Evolutionary conservation across 805 yeast species (phyloP), one percentile per base, ranked within the genome.

Genomic region (Myxozyma melibiosi): DNA sequence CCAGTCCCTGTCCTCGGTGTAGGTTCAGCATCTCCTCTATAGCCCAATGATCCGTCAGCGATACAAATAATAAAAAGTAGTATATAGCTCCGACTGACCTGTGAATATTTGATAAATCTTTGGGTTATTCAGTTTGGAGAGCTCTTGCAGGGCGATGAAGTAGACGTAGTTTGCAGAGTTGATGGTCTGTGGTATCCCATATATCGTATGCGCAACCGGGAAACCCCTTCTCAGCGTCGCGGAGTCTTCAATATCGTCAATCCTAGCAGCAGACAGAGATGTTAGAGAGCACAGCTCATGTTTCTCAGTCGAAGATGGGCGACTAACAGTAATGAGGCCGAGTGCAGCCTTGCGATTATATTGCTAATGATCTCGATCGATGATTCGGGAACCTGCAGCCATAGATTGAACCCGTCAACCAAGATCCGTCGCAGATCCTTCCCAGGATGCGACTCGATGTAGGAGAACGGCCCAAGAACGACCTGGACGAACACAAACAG

Each of bases 1-100:
- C 98, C 58, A 86, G 71, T 0, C 96, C 95, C 74, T 91, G 98
- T 4, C 98, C 98, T 45, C 86, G 78, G 69, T 91, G 97, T 55
- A 91, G 73, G 66, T 86, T 84, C 51, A 88, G 70, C 82, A 91
- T 76, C 65, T 91, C 97, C 49, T 87, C 87, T 58, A 82, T 76
- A 58, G 84, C 78, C 1, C 84, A 2, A 18, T 18, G 8, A 22
- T 16, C 18, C 20, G 20, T 37, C 22, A 14, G 18, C 4, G 20
- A 14, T 37, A 66, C 70, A 62, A 2, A 13, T 9, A 20, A 11
- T 28, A 38, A 30, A 27, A 16, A 44, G 6, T 16, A 9, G 11
- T 14, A 25, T 14, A n/a, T 24, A 22, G n/a, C 30, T n/a, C n/a
- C n/a, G n/a, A 40, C 46, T 16, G 18, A 57, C 63, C 63, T 27